Evolutionary conservation across 176 grass and related monocot genomes (phyloP), one percentile per base, ranked within the genome.

Genomic region (Puya raimondii): DNA sequence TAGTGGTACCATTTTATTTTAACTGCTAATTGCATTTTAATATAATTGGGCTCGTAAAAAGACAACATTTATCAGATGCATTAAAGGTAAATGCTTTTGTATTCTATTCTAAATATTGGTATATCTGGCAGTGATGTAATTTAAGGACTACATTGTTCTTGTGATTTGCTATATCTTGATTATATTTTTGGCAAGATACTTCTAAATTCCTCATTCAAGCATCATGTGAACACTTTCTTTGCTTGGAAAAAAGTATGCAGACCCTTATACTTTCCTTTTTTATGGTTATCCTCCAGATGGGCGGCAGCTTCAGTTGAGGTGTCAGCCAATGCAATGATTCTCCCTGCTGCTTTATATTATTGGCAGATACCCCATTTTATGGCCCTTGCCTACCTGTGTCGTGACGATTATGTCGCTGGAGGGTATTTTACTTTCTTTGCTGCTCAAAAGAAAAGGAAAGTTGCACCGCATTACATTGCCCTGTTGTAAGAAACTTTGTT

Each of bases 301-400:
- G 86, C 81, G 0, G 93, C 93, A 50, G 89, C 93, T 79, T 89
- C 88, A 48, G 84, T 84, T 81, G 86, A 92, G 73, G 3, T 97
- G 74, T 74, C 93, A 65, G 65, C 83, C 52, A 88, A 90, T 80
- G 74, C 93, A 78, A 85, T 84, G 84, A 90, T 97, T 81, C 86
- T 97, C 53, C 93, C 93, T 57, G 93, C 89, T 23, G 84, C 89
- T 67, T 64, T 97, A 74, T 97, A 92, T 83, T 92, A 72, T 74
- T 97, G 93, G 93, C 93, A 97, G 72, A 79, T 97, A 82, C 93
- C 93, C 10, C 93, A 97, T 76, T 97, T 97, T 57, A 97, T 97
- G 93, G 86, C 93, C 65, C 93, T 97, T 48, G 93, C 93, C 1
- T 97, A 97, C 72, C 74, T 97, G 64, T 97, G 93, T 74, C 89